phyloP scores from a whole-genome alignment of 2,329 filamentous ascomycete genomes.

The Colletotrichum sp. region DNA sequence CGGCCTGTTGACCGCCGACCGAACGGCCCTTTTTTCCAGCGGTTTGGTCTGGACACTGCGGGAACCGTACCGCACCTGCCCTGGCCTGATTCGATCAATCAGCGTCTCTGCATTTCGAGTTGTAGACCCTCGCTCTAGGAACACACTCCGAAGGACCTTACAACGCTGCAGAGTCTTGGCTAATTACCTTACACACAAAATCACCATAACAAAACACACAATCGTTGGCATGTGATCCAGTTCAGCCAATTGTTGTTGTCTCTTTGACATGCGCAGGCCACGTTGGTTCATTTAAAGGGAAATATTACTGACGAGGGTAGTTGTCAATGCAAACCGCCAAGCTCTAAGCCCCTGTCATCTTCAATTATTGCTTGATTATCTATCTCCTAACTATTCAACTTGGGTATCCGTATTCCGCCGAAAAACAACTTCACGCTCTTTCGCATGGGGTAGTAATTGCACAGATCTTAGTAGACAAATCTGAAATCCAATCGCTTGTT shows the following conservation, averaged over 20 bases:
- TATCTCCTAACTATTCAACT: neutral
- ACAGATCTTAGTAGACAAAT: conserved; percentile 11
- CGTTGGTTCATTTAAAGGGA: neutral
- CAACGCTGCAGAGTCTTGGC: neutral
- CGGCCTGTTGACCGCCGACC: conserved; percentile 9
- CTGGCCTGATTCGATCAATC: neutral
- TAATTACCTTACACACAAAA: neutral
- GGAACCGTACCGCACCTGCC: neutral
- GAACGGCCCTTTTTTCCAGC: neutral
- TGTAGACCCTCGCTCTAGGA: neutral
- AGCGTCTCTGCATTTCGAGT: neutral
- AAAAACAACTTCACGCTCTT: neutral
- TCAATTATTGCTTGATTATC: neutral
- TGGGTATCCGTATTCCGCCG: neutral
- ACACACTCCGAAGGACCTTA: neutral
- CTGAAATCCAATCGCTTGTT: conserved; percentile 42
- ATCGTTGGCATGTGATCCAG: neutral
- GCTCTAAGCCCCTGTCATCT: neutral
- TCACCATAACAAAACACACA: neutral
- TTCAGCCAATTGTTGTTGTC: neutral
- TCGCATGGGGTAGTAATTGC: neutral
- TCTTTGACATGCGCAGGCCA: neutral
- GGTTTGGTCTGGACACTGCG: neutral
- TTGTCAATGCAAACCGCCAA: neutral
- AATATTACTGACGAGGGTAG: neutral